Evolutionary conservation across 139 green algal genomes (phyloP).

Genomic region (Raphidocelis subcapitata): DNA sequence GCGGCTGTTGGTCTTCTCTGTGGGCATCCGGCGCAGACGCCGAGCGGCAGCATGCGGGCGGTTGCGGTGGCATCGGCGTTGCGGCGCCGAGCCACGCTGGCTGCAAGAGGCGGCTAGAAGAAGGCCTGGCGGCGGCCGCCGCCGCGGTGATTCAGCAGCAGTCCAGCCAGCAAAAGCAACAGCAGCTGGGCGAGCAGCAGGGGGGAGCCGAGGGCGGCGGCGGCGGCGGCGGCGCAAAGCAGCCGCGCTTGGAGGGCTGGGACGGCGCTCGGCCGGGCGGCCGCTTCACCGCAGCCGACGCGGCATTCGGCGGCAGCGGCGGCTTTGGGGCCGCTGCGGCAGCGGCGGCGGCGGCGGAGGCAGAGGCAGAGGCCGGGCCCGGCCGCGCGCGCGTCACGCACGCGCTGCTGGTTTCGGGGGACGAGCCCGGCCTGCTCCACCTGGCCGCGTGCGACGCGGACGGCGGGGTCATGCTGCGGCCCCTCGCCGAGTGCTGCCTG

Average conservation of each 20-base stretch:
- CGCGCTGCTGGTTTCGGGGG: constrained; percentile 19
- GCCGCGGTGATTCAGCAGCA: background rate
- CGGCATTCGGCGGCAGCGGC: background rate
- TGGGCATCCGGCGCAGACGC: too few relatives aligned
- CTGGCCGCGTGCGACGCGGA: background rate
- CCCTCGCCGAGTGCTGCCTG: constrained; percentile 21
- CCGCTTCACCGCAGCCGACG: background rate
- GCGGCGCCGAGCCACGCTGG: background rate
- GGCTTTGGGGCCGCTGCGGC: background rate
- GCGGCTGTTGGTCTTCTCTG: too few relatives aligned
- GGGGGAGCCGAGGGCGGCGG: background rate
- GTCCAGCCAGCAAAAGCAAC: background rate
- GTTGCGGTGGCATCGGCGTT: background rate
- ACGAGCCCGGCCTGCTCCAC: constrained; percentile 6
- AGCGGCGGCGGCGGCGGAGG: background rate
- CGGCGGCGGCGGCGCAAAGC: background rate
- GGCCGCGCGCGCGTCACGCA: background rate
- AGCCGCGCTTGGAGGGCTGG: background rate
- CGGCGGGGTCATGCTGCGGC: constrained; percentile 9
- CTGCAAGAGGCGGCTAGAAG: background rate
- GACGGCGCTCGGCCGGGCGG: background rate
- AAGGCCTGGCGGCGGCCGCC: too few relatives aligned
- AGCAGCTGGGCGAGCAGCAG: background rate
- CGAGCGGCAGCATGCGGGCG: too few relatives aligned
- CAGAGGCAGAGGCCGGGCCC: background rate